Evolutionary conservation across 306 rosid species (phyloP).

Genomic region (Quercus robur): DNA sequence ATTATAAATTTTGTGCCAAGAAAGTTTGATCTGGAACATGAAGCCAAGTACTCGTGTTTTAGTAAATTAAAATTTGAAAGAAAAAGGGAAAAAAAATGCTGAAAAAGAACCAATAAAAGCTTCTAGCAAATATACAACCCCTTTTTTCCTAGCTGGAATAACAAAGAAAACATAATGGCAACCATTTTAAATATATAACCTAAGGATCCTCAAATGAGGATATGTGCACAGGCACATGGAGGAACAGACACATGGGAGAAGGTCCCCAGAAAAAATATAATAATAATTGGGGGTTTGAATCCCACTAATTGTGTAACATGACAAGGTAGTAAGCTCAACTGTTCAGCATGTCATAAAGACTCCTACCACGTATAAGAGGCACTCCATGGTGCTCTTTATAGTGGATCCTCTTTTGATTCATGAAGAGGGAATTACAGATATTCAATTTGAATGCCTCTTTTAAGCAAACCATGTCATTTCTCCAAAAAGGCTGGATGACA

Average conservation of each 20-base stretch:
- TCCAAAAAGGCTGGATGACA: no score
- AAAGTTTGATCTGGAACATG: constrained; percentile 76
- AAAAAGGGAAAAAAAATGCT: background rate
- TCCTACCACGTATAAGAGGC: background rate
- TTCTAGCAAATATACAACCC: background rate
- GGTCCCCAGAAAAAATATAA: background rate
- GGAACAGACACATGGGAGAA: background rate
- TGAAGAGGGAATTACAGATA: background rate
- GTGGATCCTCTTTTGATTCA: no score
- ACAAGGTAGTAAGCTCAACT: background rate
- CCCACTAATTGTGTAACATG: background rate
- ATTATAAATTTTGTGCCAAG: constrained; percentile 88
- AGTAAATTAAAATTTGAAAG: background rate
- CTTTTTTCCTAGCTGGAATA: background rate
- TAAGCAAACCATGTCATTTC: background rate
- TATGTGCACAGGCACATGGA: no score
- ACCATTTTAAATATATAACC: background rate
- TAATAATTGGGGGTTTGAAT: background rate
- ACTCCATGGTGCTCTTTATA: background rate
- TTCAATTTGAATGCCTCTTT: background rate
- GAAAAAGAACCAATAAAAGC: constrained; percentile 3
- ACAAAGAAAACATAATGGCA: background rate
- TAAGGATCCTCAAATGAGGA: background rate
- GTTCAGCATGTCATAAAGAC: background rate
- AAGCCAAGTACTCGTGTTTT: background rate